Conservation (phyloP, 768 basidiomycete genomes). For the Mycena rebaudengoi region DNA sequence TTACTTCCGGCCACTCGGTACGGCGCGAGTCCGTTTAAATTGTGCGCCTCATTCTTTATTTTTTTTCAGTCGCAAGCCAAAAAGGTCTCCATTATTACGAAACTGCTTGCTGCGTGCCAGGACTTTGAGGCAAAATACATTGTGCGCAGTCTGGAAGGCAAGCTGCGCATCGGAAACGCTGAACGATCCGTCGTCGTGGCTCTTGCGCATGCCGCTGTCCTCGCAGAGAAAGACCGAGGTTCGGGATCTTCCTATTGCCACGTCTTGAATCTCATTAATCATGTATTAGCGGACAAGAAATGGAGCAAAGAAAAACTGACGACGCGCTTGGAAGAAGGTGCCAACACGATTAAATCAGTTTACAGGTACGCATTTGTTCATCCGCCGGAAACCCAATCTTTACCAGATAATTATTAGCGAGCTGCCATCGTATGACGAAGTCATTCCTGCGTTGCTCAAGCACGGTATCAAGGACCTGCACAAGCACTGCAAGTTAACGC, state of each 20-base stretch:
- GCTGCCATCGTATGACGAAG: constrained; percentile 90
- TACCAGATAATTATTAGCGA: constrained; percentile 62
- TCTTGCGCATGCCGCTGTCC: constrained; percentile 89
- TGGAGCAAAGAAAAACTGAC: constrained; percentile 79
- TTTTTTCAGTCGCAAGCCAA: constrained; percentile 83
- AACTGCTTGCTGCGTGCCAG: constrained; percentile 91
- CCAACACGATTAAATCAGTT: constrained; percentile 84
- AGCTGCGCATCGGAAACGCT: constrained; percentile 95
- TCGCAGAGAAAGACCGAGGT: constrained; percentile 80
- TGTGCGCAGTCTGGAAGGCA: constrained; percentile 94
- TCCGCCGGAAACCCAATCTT: background rate
- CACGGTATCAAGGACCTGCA: constrained; percentile 76
- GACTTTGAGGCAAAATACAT: constrained; percentile 96
- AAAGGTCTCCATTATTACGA: constrained; percentile 95
- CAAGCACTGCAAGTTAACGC: constrained; percentile 87
- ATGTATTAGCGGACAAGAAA: constrained; percentile 68
- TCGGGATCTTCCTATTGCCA: constrained; percentile 20
- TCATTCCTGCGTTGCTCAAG: constrained; percentile 89
- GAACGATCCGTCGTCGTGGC: constrained; percentile 95
- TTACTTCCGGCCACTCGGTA: constrained; percentile 85
- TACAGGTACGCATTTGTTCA: constrained; percentile 72
- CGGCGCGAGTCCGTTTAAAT: constrained; percentile 9
- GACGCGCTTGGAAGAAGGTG: constrained; percentile 76
- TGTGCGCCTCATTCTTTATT: constrained; percentile 6
- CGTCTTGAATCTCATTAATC: constrained; percentile 6